Evolutionary conservation across 1,139 yeast genomes (phyloP).

Genomic region (Saccharomycopsis hybrid): DNA sequence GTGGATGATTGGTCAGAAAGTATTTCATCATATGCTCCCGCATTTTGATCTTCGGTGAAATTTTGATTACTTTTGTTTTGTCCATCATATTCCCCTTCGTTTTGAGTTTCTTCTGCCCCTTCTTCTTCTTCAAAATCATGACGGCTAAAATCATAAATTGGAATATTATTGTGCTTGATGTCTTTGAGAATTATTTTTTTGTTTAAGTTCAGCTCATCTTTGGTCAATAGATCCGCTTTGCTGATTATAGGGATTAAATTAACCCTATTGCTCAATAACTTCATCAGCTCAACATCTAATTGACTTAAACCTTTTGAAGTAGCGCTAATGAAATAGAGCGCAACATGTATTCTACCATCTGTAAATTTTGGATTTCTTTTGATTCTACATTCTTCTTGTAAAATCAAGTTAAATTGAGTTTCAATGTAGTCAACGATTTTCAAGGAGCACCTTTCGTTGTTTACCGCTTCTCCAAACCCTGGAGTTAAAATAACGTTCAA

Average conservation of each 20-base stretch:
- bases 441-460: slow-evolving; percentile 29
- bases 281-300: slow-evolving; percentile 45
- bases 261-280: slow-evolving; percentile 41
- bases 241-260: slow-evolving; percentile 54
- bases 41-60: neutral
- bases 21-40: neutral
- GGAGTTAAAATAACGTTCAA: slow-evolving; percentile 38
- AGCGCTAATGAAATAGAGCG: slow-evolving; percentile 54
- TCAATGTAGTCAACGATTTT: slow-evolving; percentile 73
- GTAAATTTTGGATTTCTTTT: slow-evolving; percentile 50
- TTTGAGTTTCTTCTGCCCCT: neutral
- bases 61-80: neutral
- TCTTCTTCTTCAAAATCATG: slow-evolving; percentile 25
- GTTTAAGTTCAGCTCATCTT: slow-evolving; percentile 38
- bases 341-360: slow-evolving; percentile 60
- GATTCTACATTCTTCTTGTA: slow-evolving; percentile 73
- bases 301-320: slow-evolving; percentile 45
- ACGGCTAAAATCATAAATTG: slow-evolving; percentile 42
- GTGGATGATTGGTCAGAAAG: neutral
- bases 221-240: slow-evolving; percentile 52
- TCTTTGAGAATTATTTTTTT: slow-evolving; percentile 40
- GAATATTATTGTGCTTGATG: slow-evolving; percentile 38
- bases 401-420: slow-evolving; percentile 74
- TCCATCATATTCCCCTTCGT: neutral
- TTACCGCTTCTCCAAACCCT: slow-evolving; percentile 39